phyloP scores from a whole-genome alignment of 345 rosid genomes.

The Eucalyptus sp. region DNA sequence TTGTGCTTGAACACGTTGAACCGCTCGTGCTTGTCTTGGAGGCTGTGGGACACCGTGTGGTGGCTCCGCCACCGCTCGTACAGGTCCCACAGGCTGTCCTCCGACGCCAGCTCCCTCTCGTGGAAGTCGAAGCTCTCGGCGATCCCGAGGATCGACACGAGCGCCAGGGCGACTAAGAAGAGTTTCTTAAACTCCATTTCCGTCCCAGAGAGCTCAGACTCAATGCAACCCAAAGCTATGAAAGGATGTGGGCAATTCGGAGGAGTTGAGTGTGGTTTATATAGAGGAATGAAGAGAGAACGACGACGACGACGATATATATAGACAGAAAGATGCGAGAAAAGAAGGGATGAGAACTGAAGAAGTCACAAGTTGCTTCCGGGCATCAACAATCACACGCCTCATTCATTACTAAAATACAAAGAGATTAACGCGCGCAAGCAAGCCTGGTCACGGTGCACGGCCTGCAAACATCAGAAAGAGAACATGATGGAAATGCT shows the following conservation, averaged over 20 bases:
- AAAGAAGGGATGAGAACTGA: background rate
- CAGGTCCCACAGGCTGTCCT: slow-evolving; percentile 60
- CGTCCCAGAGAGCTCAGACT: background rate
- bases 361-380: slow-evolving; percentile 37
- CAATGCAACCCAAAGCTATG: background rate
- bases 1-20: slow-evolving; percentile 78
- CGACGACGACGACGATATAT: background rate
- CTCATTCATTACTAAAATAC: background rate
- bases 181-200: slow-evolving; percentile 7
- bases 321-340: background rate
- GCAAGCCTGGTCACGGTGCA: background rate
- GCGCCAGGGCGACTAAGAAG: slow-evolving; percentile 15
- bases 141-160: slow-evolving; percentile 27
- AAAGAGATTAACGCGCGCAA: background rate
- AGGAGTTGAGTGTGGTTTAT: background rate
- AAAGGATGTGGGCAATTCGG: background rate
- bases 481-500: background rate
- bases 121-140: slow-evolving; percentile 53
- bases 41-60: slow-evolving; percentile 56
- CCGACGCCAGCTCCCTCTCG: slow-evolving; percentile 49
- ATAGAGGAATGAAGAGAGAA: slow-evolving; percentile 1
- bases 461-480: background rate
- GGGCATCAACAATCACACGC: slow-evolving; percentile 14
- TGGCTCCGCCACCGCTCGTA: slow-evolving; percentile 89
- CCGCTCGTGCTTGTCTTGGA: slow-evolving; percentile 49